Percentiles rank a stretch among this genome's conserved stretches.
Evolutionary conservation across 768 basidiomycete species (phyloP).

Genomic region (Heimioporus sp.): DNA sequence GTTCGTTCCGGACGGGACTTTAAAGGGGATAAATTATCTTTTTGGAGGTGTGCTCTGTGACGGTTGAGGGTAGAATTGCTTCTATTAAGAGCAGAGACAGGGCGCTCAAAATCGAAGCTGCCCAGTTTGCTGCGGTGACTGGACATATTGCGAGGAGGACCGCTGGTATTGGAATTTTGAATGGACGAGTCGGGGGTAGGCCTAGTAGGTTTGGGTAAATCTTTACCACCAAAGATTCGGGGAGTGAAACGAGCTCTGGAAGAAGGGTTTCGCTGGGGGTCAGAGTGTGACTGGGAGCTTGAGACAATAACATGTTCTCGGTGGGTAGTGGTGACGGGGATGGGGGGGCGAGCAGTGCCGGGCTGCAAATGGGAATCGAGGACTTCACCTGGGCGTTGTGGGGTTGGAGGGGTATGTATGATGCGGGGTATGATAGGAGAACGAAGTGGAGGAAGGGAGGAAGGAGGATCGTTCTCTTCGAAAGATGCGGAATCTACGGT

Average conservation of each 20-base stretch:
- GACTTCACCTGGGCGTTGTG: conserved; percentile 25
- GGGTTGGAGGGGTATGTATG: conserved; percentile 37
- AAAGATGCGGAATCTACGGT: conserved; percentile 27
- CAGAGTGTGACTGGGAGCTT: conserved; percentile 17
- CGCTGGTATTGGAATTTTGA: conserved; percentile 8
- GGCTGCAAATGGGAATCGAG: conserved; percentile 4
- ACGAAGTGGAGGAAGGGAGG: conserved; percentile 29
- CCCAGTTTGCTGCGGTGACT: conserved; percentile 58
- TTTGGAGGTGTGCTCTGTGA: conserved; percentile 4
- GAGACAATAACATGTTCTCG: conserved; percentile 29
- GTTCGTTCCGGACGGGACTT: conserved; percentile 24
- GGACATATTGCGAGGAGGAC: conserved; percentile 26
- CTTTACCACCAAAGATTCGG: conserved; percentile 28
- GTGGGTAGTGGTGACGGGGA: conserved; percentile 16
- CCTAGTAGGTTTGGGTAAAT: conserved; percentile 9
- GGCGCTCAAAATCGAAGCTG: conserved; percentile 76
- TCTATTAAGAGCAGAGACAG: conserved; percentile 40
- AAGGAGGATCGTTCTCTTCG: conserved; percentile 24
- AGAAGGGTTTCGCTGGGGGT: neutral
- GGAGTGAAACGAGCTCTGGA: conserved; percentile 30
- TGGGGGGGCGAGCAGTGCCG: conserved; percentile 4
- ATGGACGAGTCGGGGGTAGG: conserved; percentile 1
- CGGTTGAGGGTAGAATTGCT: conserved; percentile 27
- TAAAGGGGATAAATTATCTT: conserved; percentile 7
- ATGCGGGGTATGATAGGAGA: conserved; percentile 30